These are phyloP conservation scores for Pyrus betulifolia DNA, from an alignment of 306 rosid genomes.

Conservation along the genomic window DNA sequence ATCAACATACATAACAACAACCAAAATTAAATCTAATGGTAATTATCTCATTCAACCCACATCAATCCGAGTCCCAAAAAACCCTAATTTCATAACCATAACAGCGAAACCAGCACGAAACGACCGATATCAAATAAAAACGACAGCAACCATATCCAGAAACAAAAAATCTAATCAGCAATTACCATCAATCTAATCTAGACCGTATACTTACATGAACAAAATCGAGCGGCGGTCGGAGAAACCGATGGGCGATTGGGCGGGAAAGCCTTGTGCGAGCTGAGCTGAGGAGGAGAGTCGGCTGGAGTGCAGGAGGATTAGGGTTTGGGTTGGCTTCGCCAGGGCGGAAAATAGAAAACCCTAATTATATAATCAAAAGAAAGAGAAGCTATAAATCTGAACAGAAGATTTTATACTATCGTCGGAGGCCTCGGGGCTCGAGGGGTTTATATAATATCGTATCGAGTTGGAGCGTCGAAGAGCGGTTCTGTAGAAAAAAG, in stretches of 20 bases:
- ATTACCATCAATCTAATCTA: neutral
- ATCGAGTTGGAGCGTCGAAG: neutral
- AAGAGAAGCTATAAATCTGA: neutral
- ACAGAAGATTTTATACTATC: neutral
- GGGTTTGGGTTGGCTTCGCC: neutral
- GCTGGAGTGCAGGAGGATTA: neutral
- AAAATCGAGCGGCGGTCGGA: neutral
- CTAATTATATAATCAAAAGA: neutral
- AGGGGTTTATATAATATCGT: neutral
- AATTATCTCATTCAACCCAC: neutral
- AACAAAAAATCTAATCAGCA: neutral
- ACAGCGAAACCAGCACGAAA: neutral
- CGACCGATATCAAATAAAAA: neutral
- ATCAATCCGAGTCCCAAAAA: neutral
- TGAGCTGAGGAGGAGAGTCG: neutral
- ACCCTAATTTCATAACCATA: neutral
- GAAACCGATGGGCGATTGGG: neutral
- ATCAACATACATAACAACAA: neutral
- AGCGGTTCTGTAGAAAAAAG: conserved; percentile 7
- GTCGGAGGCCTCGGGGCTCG: neutral
- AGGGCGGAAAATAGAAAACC: neutral
- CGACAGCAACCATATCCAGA: neutral
- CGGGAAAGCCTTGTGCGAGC: neutral
- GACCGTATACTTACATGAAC: neutral
- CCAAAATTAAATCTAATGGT: neutral